Percentiles rank a stretch among this genome's conserved stretches.
Evolutionary conservation across 2,329 filamentous ascomycete species (phyloP).

Genomic region (Diaporthe ampelina): DNA sequence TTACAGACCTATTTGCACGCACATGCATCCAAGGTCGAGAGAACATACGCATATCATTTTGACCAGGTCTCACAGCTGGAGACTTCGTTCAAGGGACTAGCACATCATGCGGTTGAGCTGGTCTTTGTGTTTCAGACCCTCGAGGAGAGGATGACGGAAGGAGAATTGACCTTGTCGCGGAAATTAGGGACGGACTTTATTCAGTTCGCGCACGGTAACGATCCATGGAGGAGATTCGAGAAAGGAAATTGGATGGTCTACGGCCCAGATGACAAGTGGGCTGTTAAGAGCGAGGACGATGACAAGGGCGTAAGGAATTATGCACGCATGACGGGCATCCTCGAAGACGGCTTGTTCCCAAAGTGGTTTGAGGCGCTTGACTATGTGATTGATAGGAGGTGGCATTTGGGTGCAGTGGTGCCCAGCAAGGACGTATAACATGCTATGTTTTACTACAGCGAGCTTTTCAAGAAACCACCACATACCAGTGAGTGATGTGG

Average conservation of each 20-base stretch:
- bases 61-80: conserved; percentile 19
- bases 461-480: no score
- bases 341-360: conserved; percentile 12
- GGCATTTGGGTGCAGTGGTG: conserved; percentile 9
- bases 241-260: conserved; percentile 15
- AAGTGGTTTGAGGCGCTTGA: conserved; percentile 16
- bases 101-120: conserved; percentile 12
- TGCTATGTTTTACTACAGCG: not conserved
- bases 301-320: conserved; percentile 13
- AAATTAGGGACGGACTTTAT: conserved; percentile 2
- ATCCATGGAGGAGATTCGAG: conserved; percentile 6
- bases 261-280: conserved; percentile 3
- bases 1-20: conserved; percentile 16
- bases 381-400: conserved; percentile 22
- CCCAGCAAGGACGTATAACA: not conserved
- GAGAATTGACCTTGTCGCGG: conserved; percentile 1
- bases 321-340: conserved; percentile 19
- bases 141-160: conserved; percentile 1
- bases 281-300: not conserved
- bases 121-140: conserved; percentile 10
- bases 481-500: rapidly evolving
- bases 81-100: not conserved
- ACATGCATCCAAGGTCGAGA: conserved; percentile 5
- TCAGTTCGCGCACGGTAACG: not conserved
- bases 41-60: conserved; percentile 18